Conservation (phyloP, 2,329 filamentous ascomycete species). For the Ilyonectria robusta region DNA sequence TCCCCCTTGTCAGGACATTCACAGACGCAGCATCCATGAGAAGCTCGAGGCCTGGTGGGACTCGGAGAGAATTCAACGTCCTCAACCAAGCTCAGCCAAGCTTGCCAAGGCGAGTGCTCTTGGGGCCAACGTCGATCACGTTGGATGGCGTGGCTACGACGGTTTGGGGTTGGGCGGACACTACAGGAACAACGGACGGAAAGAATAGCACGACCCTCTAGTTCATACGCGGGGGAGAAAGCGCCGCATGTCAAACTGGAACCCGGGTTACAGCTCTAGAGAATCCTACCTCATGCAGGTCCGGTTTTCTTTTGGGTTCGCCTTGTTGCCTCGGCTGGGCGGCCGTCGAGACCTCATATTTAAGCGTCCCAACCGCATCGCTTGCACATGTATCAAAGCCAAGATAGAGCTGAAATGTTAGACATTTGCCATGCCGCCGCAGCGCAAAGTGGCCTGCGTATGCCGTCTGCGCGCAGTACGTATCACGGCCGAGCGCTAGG, state of each 20-base stretch:
- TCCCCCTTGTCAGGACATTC: neutral
- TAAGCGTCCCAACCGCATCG: neutral
- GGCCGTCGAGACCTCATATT: neutral
- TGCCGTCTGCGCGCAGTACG: neutral
- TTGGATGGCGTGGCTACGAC: too few species aligned
- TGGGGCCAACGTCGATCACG: too few species aligned
- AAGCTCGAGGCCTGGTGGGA: too few species aligned
- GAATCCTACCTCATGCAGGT: neutral
- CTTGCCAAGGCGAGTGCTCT: too few species aligned
- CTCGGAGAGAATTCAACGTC: too few species aligned
- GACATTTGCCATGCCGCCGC: neutral
- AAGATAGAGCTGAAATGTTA: neutral
- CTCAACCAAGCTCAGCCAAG: too few species aligned
- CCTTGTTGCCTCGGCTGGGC: neutral
- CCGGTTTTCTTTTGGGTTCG: neutral
- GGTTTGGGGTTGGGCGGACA: too few species aligned
- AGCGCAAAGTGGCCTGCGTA: neutral
- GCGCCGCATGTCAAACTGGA: neutral
- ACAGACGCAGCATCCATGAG: neutral
- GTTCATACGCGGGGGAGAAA: neutral
- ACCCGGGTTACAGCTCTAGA: neutral
- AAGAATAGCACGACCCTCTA: too few species aligned
- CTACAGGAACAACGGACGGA: too few species aligned
- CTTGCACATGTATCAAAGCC: neutral
- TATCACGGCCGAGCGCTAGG: neutral